These are phyloP conservation scores for Cladophialophora exuberans DNA, from an alignment of 2,329 filamentous ascomycete species.

Conservation along the genomic window DNA sequence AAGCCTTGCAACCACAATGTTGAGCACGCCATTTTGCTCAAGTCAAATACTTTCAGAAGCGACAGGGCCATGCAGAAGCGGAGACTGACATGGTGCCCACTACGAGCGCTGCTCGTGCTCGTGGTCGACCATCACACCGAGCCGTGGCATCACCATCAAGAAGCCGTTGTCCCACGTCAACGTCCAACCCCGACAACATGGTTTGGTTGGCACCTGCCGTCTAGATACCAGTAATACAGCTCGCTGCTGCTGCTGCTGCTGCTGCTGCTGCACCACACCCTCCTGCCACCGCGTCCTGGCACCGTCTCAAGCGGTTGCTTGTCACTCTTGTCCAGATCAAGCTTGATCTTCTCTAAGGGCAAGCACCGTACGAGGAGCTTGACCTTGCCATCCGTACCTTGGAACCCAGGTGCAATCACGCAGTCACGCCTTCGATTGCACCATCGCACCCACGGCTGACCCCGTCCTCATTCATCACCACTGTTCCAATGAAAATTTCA, in stretches of 20 bases:
- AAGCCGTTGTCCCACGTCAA: not conserved
- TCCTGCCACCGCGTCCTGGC: not conserved
- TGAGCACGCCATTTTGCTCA: constrained; percentile 19
- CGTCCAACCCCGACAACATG: not conserved
- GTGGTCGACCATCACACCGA: too few relatives aligned
- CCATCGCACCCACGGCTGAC: constrained; percentile 34
- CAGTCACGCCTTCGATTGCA: constrained; percentile 35
- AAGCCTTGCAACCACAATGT: not conserved
- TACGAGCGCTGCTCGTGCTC: too few relatives aligned
- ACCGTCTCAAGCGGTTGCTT: too few relatives aligned
- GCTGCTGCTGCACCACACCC: not conserved
- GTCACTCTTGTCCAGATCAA: too few relatives aligned
- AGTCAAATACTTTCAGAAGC: constrained; percentile 11
- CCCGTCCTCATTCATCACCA: constrained; percentile 14
- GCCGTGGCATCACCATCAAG: not conserved
- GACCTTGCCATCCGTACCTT: not conserved
- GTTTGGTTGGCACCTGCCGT: not conserved
- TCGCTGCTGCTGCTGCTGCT: too few relatives aligned
- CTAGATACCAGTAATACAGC: not conserved
- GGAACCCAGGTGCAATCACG: not conserved
- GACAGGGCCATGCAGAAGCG: too few relatives aligned
- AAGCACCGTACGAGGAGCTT: not conserved
- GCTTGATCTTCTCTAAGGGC: too few relatives aligned
- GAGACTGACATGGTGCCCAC: too few relatives aligned
- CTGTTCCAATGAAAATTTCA: constrained; percentile 7